A percentile compares a stretch with the other conserved stretches of the same genome.
Conservation (phyloP, 345 rosid species). For the Populus nigra region DNA sequence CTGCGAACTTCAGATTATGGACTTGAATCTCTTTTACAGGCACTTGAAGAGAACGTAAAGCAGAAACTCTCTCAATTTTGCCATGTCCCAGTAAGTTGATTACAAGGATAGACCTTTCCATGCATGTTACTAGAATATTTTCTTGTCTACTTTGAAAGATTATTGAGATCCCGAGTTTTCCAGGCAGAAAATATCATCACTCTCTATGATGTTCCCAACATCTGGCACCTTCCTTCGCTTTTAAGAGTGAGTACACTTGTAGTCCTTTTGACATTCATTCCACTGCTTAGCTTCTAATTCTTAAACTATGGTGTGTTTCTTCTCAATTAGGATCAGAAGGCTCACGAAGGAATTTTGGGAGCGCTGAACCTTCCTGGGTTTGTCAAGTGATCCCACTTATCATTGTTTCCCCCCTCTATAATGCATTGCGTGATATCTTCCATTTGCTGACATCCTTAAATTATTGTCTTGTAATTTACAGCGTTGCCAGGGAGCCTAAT, state of each 20-base stretch:
- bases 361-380: conserved; percentile 74
- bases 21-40: conserved; percentile 44
- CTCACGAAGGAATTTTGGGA: conserved; percentile 79
- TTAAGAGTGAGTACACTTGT: conserved; percentile 55
- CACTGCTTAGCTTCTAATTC: neutral
- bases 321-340: conserved; percentile 79
- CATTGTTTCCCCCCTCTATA: neutral
- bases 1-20: conserved; percentile 5
- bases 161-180: conserved; percentile 14
- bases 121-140: neutral
- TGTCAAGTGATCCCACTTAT: conserved; percentile 21
- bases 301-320: conserved; percentile 9
- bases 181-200: conserved; percentile 77
- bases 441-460: neutral
- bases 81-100: conserved; percentile 65
- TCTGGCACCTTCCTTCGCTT: conserved; percentile 94
- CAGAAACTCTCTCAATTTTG: conserved; percentile 88
- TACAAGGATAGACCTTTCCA: neutral
- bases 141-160: neutral
- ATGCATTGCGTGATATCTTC: neutral
- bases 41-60: conserved; percentile 77
- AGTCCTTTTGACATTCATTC: neutral
- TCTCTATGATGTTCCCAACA: conserved; percentile 89
- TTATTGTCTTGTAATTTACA: conserved; percentile 30
- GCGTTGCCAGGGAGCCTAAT: conserved; percentile 60